Percentiles rank a stretch among this genome's conserved stretches.
Evolutionary conservation across 495 filamentous ascomycete species (phyloP).

Genomic region (Entonaema liquescens): DNA sequence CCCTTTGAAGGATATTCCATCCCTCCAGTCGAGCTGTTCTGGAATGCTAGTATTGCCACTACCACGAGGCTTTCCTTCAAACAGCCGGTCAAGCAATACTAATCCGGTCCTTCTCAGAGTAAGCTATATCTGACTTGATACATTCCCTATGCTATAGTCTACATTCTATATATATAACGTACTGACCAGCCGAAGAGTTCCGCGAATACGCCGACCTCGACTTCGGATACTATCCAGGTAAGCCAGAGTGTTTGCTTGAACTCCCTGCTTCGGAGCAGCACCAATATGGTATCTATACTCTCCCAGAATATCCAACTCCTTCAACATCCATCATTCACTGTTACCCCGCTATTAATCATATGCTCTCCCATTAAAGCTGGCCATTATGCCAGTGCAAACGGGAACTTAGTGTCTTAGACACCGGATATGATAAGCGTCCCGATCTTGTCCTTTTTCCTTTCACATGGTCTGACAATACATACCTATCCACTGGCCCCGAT

Average conservation of each 20-base stretch:
- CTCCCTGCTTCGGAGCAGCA: not conserved
- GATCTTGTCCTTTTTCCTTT: not conserved
- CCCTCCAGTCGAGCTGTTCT: slow-evolving; percentile 38
- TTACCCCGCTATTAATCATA: not conserved
- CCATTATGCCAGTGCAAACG: slow-evolving; percentile 23
- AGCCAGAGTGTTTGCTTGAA: slow-evolving; percentile 20
- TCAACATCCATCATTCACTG: not conserved
- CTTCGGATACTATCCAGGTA: slow-evolving; percentile 51
- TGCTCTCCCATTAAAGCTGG: not conserved
- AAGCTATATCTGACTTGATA: slow-evolving; percentile 8
- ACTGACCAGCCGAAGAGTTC: slow-evolving; percentile 12
- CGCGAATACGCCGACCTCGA: slow-evolving; percentile 28
- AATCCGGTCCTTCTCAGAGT: slow-evolving; percentile 43
- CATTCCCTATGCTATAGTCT: not conserved
- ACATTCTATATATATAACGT: not conserved
- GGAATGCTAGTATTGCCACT: slow-evolving; percentile 55
- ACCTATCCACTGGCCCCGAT: not conserved
- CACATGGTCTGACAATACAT: not conserved
- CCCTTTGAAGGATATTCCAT: slow-evolving; percentile 46
- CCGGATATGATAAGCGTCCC: not conserved
- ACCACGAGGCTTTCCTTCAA: slow-evolving; percentile 47
- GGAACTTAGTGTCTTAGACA: not conserved
- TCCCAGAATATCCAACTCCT: not conserved
- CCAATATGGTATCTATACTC: slow-evolving; percentile 5
- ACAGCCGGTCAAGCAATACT: slow-evolving; percentile 49